Evolutionary conservation across 352 stramenopile species (phyloP), one percentile per base, ranked within the genome.

Genomic region (Globisporangium barbulae): DNA sequence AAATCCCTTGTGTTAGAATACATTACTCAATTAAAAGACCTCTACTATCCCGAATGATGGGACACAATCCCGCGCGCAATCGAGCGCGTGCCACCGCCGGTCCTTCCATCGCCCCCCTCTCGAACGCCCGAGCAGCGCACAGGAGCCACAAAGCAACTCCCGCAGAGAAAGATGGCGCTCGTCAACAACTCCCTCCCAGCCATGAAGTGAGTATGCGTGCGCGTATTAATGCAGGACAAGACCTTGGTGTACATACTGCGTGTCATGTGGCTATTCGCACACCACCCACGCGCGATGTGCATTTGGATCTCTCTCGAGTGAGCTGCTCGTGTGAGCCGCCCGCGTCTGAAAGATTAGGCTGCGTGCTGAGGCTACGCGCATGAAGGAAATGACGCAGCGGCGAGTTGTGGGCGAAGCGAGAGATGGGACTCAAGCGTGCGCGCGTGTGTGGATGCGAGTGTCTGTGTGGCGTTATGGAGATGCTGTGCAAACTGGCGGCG

Each of bases 171-270:
- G 66, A 77, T 79, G 71, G 78, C 82, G 75, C 70, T 86, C 59
- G 69, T 75, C 61, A 79, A 86, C 71, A 79, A 79, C 61, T 73
- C 75, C 52, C 64, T 73, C 55, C 69, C 78, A 53, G 61, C 69
- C 57, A 75, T 86, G 69, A 86, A 86, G 78, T 86, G 52, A 67
- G 78, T 84, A 57, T 6, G 15, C 22, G 30, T 0, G 33, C 17
- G 15, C 30, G 7, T n/a, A 2, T 21, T 45, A 35, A 5, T 28
- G 4, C 42, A 49, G 42, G 19, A 22, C 39, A 5, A 1, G 3
- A 12, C 15, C 15, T 5, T 19, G 39, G 5, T 19, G 39, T 19
- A 19, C 15, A 19, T 44, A 12, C 39, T 3, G 39, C 13, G 13
- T 44, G 39, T 44, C 39, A n/a, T n/a, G 12, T 19, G 39, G 39